A percentile compares a stretch with the other conserved stretches of the same genome.
These are phyloP conservation scores for Fusarium duplospermum DNA, from an alignment of 2,329 filamentous ascomycete genomes.

Conservation along the genomic window DNA sequence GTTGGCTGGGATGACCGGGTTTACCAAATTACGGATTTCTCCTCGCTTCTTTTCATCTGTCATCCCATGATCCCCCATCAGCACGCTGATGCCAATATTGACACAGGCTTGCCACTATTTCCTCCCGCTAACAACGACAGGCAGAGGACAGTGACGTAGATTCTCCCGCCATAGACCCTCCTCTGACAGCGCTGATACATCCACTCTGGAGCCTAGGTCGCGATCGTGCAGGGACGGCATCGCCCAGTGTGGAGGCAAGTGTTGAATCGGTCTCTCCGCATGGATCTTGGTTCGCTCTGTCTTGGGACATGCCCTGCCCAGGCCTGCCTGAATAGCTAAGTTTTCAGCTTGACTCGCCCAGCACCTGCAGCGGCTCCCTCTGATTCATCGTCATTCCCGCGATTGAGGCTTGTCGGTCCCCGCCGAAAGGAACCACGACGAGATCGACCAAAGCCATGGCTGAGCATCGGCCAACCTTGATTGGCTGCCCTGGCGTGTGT, in stretches of 20 bases:
- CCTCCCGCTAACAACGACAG: neutral
- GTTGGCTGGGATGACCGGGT: neutral
- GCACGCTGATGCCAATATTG: conserved; percentile 1
- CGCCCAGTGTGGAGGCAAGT: neutral
- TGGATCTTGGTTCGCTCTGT: neutral
- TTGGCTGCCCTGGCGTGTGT: conserved; percentile 24
- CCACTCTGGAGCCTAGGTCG: neutral
- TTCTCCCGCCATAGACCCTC: neutral
- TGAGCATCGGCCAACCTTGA: neutral
- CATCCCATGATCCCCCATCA: neutral
- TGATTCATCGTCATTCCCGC: conserved; percentile 21
- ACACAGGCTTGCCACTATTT: conserved; percentile 3
- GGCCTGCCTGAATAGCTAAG: neutral
- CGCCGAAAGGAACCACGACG: conserved; percentile 18
- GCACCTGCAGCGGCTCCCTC: neutral
- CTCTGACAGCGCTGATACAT: neutral
- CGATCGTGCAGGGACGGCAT: neutral
- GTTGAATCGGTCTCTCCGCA: neutral
- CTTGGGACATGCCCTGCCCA: neutral
- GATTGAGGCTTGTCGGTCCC: conserved; percentile 29
- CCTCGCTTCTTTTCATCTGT: neutral
- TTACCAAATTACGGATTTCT: neutral
- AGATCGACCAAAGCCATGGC: conserved; percentile 19
- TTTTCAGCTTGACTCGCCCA: neutral
- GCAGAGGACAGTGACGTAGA: conserved; percentile 4